A percentile compares a stretch with the other conserved stretches of the same genome.
phyloP scores from a whole-genome alignment of 768 basidiomycete genomes.

The Boletus rubroflammeus region DNA sequence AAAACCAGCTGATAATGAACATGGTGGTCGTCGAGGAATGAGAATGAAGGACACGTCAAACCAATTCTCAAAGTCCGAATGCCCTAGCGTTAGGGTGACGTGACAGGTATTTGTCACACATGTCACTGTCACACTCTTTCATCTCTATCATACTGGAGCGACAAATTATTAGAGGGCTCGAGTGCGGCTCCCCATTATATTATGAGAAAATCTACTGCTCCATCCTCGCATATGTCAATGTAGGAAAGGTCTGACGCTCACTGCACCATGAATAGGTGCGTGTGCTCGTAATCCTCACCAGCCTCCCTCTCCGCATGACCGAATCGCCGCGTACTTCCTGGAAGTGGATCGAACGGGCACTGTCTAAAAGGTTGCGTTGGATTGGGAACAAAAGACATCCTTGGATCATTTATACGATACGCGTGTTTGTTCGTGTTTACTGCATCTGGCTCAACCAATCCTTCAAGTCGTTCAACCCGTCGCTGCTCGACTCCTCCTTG shows the following conservation, averaged over 20 bases:
- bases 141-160: no score
- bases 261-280: slow-evolving; percentile 48
- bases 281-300: slow-evolving; percentile 61
- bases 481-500: slow-evolving; percentile 28
- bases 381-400: neutral
- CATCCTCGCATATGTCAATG: no score
- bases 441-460: slow-evolving; percentile 45
- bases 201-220: no score
- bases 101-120: slow-evolving; percentile 12
- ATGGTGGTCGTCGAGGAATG: slow-evolving; percentile 39
- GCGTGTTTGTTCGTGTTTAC: slow-evolving; percentile 31
- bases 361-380: slow-evolving; percentile 66
- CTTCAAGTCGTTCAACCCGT: slow-evolving; percentile 42
- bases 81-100: slow-evolving; percentile 9
- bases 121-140: slow-evolving; percentile 8
- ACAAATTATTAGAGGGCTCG: no score
- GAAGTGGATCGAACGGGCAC: slow-evolving; percentile 53
- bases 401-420: slow-evolving; percentile 10
- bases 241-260: slow-evolving; percentile 69
- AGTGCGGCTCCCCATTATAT: no score
- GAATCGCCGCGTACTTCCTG: slow-evolving; percentile 62
- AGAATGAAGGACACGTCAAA: slow-evolving; percentile 22
- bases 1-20: slow-evolving; percentile 94
- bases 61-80: neutral
- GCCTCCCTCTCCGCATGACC: slow-evolving; percentile 58